Evolutionary conservation across 2,329 filamentous ascomycete species (phyloP).

Genomic region (Neobulgaria alba): DNA sequence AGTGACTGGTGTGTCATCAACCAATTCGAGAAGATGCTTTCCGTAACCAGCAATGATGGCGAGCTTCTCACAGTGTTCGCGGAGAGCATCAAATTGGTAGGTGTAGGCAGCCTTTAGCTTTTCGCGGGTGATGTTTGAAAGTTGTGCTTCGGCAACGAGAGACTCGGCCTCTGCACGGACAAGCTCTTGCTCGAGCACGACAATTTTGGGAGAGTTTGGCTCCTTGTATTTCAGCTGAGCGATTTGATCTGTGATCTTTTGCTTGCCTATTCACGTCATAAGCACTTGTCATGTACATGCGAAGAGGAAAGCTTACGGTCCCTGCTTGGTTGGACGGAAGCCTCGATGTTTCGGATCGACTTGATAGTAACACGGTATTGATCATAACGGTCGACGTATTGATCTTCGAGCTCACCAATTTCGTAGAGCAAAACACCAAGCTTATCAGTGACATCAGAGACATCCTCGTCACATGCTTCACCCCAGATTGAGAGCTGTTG

Average conservation of each 20-base stretch:
- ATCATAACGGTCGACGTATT: conserved; percentile 97
- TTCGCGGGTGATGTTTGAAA: conserved; percentile 98
- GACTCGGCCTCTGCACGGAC: conserved; percentile 97
- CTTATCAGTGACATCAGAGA: conserved; percentile 98
- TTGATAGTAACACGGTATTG: conserved; percentile 99
- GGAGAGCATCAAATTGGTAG: conserved; percentile 95
- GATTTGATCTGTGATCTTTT: conserved; percentile 98
- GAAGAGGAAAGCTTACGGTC: conserved; percentile 58
- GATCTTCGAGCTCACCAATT: conserved; percentile 92
- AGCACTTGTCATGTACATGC: conserved; percentile 6
- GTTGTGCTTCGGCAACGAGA: conserved; percentile 94
- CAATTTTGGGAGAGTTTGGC: conserved; percentile 93
- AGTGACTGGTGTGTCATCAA: conserved; percentile 94
- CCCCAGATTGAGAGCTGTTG: conserved; percentile 99
- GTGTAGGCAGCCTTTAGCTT: conserved; percentile 98
- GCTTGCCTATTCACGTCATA: conserved; percentile 59
- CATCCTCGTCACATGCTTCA: conserved; percentile 90
- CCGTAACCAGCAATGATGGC: conserved; percentile 96
- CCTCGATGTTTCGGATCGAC: conserved; percentile 98
- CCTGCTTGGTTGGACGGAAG: conserved; percentile 93
- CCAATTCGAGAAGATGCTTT: conserved; percentile 93
- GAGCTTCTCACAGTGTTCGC: conserved; percentile 96
- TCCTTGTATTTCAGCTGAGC: conserved; percentile 99
- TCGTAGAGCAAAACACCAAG: conserved; percentile 87
- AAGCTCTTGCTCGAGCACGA: conserved; percentile 95